phyloP scores from a whole-genome alignment of 2,329 filamentous ascomycete species.

The Parastagonospora nodorum region DNA sequence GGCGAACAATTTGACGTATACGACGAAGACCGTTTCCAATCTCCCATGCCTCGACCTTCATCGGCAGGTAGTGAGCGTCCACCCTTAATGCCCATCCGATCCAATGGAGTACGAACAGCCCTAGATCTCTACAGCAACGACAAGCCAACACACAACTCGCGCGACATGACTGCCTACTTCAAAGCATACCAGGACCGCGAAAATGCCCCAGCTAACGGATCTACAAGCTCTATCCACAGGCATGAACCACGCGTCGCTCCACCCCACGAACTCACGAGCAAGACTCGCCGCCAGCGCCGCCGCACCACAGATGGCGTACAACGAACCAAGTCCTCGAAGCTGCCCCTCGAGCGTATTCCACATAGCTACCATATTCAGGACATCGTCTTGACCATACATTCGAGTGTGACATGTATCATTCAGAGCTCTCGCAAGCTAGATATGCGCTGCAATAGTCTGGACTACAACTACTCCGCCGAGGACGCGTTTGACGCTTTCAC shows the following conservation, averaged over 20 bases:
- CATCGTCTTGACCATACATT: constrained; percentile 9
- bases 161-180: constrained; percentile 8
- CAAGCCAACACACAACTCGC: neutral
- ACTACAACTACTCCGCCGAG: constrained; percentile 19
- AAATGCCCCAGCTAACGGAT: neutral
- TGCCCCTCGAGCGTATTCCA: constrained; percentile 48
- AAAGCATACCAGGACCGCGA: neutral
- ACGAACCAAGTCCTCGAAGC: constrained; percentile 42
- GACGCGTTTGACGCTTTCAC: constrained; percentile 17
- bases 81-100: too few relatives aligned
- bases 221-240: neutral
- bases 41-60: neutral
- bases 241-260: neutral
- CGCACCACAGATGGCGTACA: constrained; percentile 12
- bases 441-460: constrained; percentile 22
- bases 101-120: neutral
- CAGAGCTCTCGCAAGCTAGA: constrained; percentile 21
- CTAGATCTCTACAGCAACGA: neutral
- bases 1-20: constrained; percentile 1
- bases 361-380: constrained; percentile 30
- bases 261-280: neutral
- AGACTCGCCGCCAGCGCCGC: constrained; percentile 2
- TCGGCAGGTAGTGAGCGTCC: neutral
- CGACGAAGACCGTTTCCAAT: neutral
- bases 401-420: constrained; percentile 5